Percentiles rank a stretch among this genome's conserved stretches.
Conservation (phyloP, 306 rosid genomes). For the Glycyrrhiza uralensis region DNA sequence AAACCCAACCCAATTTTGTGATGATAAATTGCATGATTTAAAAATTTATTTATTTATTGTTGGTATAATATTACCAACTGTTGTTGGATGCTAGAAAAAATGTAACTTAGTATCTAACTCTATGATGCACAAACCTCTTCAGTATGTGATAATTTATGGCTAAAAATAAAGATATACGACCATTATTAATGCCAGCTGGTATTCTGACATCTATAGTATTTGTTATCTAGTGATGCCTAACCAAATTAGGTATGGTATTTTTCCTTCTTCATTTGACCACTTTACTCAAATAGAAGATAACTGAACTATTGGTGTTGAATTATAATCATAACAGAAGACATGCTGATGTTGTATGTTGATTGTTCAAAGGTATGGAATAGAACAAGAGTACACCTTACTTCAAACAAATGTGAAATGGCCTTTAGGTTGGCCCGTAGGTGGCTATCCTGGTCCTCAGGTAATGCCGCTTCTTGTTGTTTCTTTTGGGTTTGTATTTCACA, state of each 20-base stretch:
- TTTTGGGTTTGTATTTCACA: constrained; percentile 13
- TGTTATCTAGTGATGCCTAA: background rate
- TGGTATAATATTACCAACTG: background rate
- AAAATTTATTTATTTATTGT: background rate
- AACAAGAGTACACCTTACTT: constrained; percentile 98
- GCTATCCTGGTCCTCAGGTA: constrained; percentile 99
- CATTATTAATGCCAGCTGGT: background rate
- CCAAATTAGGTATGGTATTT: background rate
- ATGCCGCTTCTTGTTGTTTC: background rate
- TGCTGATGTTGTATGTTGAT: constrained; percentile 35
- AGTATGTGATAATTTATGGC: background rate
- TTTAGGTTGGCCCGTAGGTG: constrained; percentile 97
- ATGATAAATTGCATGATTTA: constrained; percentile 6
- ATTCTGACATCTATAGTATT: background rate
- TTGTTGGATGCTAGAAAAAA: background rate
- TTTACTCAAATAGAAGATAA: constrained; percentile 2
- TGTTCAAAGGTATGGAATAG: constrained; percentile 84
- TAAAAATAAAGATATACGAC: background rate
- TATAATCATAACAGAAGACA: constrained; percentile 14
- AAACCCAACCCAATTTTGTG: background rate
- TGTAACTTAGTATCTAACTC: background rate
- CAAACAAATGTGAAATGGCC: constrained; percentile 94
- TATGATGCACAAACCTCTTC: background rate
- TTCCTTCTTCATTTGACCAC: constrained; percentile 7
- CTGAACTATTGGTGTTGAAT: constrained; percentile 22